These are phyloP conservation scores for Lathyrus tuberosus DNA, from an alignment of 306 rosid species.

Conservation along the genomic window DNA sequence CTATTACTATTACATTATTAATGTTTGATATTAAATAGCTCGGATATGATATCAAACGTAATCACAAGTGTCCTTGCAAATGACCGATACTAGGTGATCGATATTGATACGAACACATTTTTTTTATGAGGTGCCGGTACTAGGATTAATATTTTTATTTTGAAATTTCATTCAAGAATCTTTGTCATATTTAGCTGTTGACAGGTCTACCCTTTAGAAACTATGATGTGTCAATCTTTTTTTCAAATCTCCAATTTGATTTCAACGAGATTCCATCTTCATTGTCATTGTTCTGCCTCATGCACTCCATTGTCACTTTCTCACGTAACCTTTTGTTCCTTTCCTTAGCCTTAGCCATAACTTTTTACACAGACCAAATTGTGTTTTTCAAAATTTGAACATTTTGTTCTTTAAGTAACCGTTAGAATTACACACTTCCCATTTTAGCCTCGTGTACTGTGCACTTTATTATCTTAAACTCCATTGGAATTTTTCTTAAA, in stretches of 20 bases:
- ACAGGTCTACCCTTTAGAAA: not conserved
- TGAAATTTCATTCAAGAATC: too few relatives aligned
- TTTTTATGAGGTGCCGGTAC: too few relatives aligned
- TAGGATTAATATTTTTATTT: too few relatives aligned
- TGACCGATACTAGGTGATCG: too few relatives aligned
- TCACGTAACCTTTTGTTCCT: conserved; percentile 25
- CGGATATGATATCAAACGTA: too few relatives aligned
- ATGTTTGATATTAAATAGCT: too few relatives aligned
- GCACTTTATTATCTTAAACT: conserved; percentile 28
- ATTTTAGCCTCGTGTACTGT: conserved; percentile 33
- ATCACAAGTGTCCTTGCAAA: too few relatives aligned
- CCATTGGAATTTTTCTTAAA: conserved; percentile 24
- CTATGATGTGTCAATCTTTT: conserved; percentile 29
- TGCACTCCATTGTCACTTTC: conserved; percentile 38
- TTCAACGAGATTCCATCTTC: conserved; percentile 20
- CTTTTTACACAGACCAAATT: not conserved
- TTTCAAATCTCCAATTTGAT: conserved; percentile 48
- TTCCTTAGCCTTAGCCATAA: conserved; percentile 21
- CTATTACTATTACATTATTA: too few relatives aligned
- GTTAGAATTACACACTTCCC: conserved; percentile 45
- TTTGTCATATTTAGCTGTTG: conserved; percentile 21
- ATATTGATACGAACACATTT: too few relatives aligned
- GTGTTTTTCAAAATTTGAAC: conserved; percentile 49
- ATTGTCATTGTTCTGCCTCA: not conserved
- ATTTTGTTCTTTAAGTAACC: conserved; percentile 48